Evolutionary conservation across 352 stramenopile genomes (phyloP), one percentile per base, ranked within the genome.

Genomic region (Globisporangium rhizosaccharum): DNA sequence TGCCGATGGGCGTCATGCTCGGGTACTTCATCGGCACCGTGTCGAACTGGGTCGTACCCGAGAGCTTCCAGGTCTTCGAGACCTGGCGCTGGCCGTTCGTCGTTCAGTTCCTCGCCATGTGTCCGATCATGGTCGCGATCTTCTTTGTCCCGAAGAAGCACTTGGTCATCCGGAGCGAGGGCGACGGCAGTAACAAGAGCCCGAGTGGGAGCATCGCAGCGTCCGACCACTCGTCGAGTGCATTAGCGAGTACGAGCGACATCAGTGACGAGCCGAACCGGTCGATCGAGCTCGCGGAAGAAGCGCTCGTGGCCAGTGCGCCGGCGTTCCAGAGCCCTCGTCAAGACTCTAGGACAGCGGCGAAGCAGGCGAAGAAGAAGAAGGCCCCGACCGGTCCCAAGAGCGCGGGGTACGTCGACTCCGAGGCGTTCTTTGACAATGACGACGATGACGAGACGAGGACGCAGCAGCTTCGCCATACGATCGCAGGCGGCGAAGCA

Each of bases 61-160:
- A 89, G 63, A 81, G 66, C 56, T 87, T 82, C 56, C 66, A 73
- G 45, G 62, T 79, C 5, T 75, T 91, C 30, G 75, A 87, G 60
- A 90, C 78, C 47, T 94, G 84, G 84, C 79, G 84, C 30, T 94
- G 82, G 84, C 84, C 84, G 0, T 94, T 94, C 51, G 58, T 92
- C n/a, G 65, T 90, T n/a, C 84, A 94, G 67, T 92, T 92, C 57
- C 1, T 94, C 14, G 69, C 68, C 20, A 73, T 92, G 63, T 68
- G 84, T 23, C 84, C 84, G 1, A 81, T 94, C 59, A 89, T 87
- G 62, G 61, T 88, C 12, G 80, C 73, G 14, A 78, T 94, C 57
- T 92, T 92, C 60, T 92, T 92, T 57, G 77, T 94, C 50, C 82
- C 84, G 4, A 81, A 77, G 59, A 86, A 88, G 65, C 79, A 94